Evolutionary conservation across 306 rosid species (phyloP), one percentile per base, ranked within the genome.

Genomic region (Mimosa pudica): DNA sequence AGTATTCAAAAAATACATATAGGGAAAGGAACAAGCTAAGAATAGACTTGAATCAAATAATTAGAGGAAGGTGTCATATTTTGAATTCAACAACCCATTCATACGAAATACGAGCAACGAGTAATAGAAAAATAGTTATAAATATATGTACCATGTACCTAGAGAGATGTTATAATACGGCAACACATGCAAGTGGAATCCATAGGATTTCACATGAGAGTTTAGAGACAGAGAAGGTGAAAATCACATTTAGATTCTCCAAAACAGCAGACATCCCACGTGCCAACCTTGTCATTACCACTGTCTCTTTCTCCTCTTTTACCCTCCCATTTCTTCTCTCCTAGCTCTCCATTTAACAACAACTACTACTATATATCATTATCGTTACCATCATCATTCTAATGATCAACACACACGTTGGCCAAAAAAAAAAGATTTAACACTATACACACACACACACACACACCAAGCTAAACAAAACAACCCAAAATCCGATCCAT

Each of bases 261-360:
- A 61, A 61, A 30, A 24, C 67, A 30, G 17, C 41, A 61, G 67
- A 61, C 67, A 61, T 30, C 67, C 67, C 67, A 61, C 67, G 8
- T 61, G 67, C 8, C 67, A 61, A 30, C 41, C 7, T 17, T 24
- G 67, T 1, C 67, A 36, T 38, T 11, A 61, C 67, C 67, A 33
- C 11, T 55, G 10, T 18, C 33, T 57, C 33, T 18, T 18, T n/a
- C 11, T 18, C 33, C 63, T 57, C 33, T 18, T 18, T 8, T 18
- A 57, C 24, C 60, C 60, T n/a, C 61, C 33, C 33, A 55, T 55
- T 1, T 7, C 62, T 55, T 49, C 55, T 12, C 11, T 49, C 55
- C 2, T 12, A 24, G 3, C 42, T 38, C 7, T 12, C 10, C 30
- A 55, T 55, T 48, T 48, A 10, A 48, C 16, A 10, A 48, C 16